phyloP scores from a whole-genome alignment of 257 asterid genomes.

The Voacanga thouarsii region DNA sequence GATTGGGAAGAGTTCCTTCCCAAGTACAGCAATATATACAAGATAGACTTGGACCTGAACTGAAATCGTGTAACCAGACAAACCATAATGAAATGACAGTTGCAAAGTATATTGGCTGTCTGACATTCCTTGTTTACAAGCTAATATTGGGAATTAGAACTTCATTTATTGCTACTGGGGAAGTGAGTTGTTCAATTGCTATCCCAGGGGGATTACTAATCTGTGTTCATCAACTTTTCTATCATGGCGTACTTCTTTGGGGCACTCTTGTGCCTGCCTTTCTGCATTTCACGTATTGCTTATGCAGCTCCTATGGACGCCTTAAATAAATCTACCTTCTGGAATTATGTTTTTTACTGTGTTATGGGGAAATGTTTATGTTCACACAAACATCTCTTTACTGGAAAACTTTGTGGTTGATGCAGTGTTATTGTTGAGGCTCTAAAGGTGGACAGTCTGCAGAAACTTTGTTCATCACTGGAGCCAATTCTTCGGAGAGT shows the following conservation, averaged over 20 bases:
- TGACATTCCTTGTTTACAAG: neutral
- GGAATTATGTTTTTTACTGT: neutral
- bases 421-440: conserved; percentile 98
- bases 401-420: conserved; percentile 30
- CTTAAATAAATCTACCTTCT: neutral
- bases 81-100: neutral
- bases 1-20: too few relatives aligned
- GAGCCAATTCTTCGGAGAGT: conserved; percentile 97
- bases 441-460: conserved; percentile 88
- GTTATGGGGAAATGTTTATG: neutral
- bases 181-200: neutral
- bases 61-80: neutral
- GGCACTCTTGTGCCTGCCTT: neutral
- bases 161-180: neutral
- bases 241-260: neutral
- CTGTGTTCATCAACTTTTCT: neutral
- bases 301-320: neutral
- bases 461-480: conserved; percentile 90
- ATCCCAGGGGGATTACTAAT: neutral
- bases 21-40: too few relatives aligned
- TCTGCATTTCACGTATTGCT: neutral
- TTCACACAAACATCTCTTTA: neutral
- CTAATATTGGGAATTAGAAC: neutral
- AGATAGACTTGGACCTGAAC: neutral
- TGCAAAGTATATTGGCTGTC: neutral